A percentile compares a stretch with the other conserved stretches of the same genome.
Conservation (phyloP, 2,329 filamentous ascomycete genomes). For the Colletotrichum sp. region DNA sequence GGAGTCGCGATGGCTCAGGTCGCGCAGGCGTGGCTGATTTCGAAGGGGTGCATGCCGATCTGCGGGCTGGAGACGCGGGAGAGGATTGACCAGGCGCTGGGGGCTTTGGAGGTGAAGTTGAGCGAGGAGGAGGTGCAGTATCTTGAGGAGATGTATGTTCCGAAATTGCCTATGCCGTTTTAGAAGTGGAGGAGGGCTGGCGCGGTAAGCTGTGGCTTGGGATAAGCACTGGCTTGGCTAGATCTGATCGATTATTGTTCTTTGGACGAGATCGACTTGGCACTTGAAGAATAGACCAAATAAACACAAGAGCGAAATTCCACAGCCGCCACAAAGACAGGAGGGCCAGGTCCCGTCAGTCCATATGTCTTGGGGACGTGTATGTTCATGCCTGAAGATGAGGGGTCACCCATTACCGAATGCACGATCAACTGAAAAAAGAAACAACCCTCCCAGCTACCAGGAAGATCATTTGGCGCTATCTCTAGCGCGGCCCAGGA, state of each 20-base stretch:
- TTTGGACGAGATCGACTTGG: not conserved
- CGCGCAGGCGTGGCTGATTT: constrained; percentile 9
- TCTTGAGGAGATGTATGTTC: constrained; percentile 8
- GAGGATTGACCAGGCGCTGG: constrained; percentile 13
- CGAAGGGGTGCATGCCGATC: constrained; percentile 1
- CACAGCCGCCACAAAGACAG: not conserved
- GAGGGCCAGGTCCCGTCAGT: not conserved
- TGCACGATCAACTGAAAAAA: not conserved
- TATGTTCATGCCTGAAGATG: not conserved
- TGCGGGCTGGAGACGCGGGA: constrained; percentile 9
- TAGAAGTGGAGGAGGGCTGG: not conserved
- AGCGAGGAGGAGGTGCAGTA: not conserved
- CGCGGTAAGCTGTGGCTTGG: not conserved
- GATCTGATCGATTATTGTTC: not conserved
- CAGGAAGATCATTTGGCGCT: not conserved
- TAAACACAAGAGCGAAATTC: not conserved
- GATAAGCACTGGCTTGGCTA: not conserved
- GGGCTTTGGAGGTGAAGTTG: not conserved
- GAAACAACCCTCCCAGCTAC: not conserved
- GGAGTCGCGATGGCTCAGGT: constrained; percentile 10
- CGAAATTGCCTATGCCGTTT: not conserved
- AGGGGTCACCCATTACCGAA: not conserved
- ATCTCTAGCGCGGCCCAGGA: not conserved
- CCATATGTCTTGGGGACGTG: not conserved
- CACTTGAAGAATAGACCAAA: not conserved